A percentile compares a stretch with the other conserved stretches of the same genome.
phyloP scores from a whole-genome alignment of 768 basidiomycete species.

The Zangia roseola region DNA sequence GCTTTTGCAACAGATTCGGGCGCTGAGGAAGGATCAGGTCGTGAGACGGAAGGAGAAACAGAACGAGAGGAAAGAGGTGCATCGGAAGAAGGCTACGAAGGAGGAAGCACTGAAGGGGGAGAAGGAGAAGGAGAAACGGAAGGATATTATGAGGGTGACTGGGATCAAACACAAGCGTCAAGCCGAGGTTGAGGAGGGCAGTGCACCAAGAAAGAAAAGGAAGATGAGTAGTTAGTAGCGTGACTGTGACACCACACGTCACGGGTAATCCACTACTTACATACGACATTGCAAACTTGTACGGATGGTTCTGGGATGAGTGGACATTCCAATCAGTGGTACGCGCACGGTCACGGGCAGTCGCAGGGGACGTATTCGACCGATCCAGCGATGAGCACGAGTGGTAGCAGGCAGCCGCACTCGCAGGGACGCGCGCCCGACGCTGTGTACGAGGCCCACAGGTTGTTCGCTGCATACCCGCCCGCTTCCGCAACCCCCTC shows the following conservation, averaged over 20 bases:
- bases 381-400: constrained; percentile 5
- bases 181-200: constrained; percentile 56
- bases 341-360: constrained; percentile 17
- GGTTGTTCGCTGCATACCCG: constrained; percentile 66
- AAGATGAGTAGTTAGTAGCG: constrained; percentile 34
- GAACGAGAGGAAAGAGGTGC: constrained; percentile 65
- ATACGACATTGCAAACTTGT: not conserved
- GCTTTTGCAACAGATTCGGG: constrained; percentile 90
- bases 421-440: constrained; percentile 34
- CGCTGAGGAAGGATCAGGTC: constrained; percentile 87
- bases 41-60: constrained; percentile 81
- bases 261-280: constrained; percentile 5
- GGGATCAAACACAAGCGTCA: constrained; percentile 75
- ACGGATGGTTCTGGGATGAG: constrained; percentile 21
- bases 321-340: constrained; percentile 23
- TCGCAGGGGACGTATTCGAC: constrained; percentile 14
- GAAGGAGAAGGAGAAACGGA: constrained; percentile 75
- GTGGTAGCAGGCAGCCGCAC: not conserved
- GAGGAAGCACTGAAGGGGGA: constrained; percentile 59
- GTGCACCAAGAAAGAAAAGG: constrained; percentile 48
- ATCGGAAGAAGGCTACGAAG: constrained; percentile 72
- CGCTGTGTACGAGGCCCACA: constrained; percentile 66
- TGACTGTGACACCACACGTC: constrained; percentile 22
- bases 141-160: constrained; percentile 68
- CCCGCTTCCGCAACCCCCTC: constrained; percentile 77